Percentiles rank a stretch among this genome's conserved stretches.
These are phyloP conservation scores for Xylariaceae sp. DNA, from an alignment of 2,329 filamentous ascomycete genomes.

Conservation along the genomic window DNA sequence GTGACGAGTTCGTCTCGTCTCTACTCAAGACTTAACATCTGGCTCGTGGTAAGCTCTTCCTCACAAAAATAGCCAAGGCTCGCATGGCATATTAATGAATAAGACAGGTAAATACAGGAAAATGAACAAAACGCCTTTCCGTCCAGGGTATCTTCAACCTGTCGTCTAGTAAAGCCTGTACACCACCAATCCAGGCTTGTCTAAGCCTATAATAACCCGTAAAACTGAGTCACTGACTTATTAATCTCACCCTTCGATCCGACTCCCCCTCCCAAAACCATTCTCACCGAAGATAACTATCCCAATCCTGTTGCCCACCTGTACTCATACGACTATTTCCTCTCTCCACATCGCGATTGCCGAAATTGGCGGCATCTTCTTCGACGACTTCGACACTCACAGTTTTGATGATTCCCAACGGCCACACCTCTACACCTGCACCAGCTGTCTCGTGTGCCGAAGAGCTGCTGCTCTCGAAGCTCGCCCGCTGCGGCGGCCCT, in stretches of 20 bases:
- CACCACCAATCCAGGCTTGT: too few species aligned
- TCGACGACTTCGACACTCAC: conserved; percentile 47
- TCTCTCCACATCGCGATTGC: conserved; percentile 24
- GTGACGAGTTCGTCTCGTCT: too few species aligned
- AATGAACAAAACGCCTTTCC: too few species aligned
- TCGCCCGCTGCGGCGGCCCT: conserved; percentile 32
- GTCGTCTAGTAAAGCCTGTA: too few species aligned
- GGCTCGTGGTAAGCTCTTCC: conserved; percentile 1
- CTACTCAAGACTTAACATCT: too few species aligned
- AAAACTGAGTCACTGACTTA: too few species aligned
- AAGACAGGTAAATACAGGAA: too few species aligned
- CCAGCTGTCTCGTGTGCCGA: conserved; percentile 25
- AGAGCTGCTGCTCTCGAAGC: conserved; percentile 26
- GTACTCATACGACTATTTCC: conserved; percentile 12
- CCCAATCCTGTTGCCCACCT: conserved; percentile 28
- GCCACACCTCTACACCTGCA: conserved; percentile 41
- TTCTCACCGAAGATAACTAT: conserved; percentile 22
- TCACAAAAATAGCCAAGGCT: too few species aligned
- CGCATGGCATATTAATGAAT: too few species aligned
- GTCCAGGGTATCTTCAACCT: too few species aligned
- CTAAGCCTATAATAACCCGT: too few species aligned
- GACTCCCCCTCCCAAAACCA: neutral
- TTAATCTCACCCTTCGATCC: too few species aligned
- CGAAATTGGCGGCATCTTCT: conserved; percentile 41
- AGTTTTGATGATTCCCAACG: conserved; percentile 48